These are phyloP conservation scores for Lobulomyces angularis DNA, from an alignment of 192 early-diverging fungal species.

Conservation along the genomic window DNA sequence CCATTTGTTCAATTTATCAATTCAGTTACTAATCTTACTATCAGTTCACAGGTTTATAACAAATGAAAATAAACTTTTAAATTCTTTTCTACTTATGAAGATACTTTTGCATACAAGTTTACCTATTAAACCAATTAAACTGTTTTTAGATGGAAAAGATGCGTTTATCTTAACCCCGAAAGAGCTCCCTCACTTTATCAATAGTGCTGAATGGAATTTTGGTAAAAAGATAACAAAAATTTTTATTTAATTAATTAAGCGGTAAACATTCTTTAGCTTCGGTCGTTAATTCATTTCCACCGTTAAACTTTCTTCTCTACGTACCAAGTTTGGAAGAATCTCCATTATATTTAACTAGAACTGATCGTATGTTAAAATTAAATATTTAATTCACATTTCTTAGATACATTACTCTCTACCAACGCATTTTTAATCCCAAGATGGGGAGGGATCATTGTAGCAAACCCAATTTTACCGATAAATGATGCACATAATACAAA, in stretches of 20 bases:
- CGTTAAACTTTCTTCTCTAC: conserved; percentile 85
- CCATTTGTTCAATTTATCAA: background rate
- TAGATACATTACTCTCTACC: conserved; percentile 29
- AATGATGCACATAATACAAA: conserved; percentile 1
- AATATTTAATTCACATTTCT: too few relatives aligned
- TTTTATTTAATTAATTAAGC: background rate
- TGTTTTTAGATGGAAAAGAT: conserved; percentile 2
- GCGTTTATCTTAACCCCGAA: conserved; percentile 42
- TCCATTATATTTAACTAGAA: conserved; percentile 57
- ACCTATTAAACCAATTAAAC: conserved; percentile 45
- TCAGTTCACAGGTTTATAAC: conserved; percentile 55
- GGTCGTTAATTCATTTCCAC: conserved; percentile 61
- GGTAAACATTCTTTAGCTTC: conserved; percentile 48
- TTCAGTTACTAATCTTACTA: conserved; percentile 59
- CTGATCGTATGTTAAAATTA: conserved; percentile 36
- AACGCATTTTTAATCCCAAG: conserved; percentile 87
- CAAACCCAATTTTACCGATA: conserved; percentile 37
- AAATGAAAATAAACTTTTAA: too few relatives aligned
- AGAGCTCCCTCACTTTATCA: conserved; percentile 79
- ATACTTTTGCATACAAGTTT: conserved; percentile 68
- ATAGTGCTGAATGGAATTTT: conserved; percentile 92
- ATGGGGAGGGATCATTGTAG: conserved; percentile 85
- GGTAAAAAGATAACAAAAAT: conserved; percentile 27
- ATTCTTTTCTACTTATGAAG: too few relatives aligned
- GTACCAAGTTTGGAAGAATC: conserved; percentile 53